Conservation (phyloP, 2,329 filamentous ascomycete genomes). For the Hypoxylon sp. region DNA sequence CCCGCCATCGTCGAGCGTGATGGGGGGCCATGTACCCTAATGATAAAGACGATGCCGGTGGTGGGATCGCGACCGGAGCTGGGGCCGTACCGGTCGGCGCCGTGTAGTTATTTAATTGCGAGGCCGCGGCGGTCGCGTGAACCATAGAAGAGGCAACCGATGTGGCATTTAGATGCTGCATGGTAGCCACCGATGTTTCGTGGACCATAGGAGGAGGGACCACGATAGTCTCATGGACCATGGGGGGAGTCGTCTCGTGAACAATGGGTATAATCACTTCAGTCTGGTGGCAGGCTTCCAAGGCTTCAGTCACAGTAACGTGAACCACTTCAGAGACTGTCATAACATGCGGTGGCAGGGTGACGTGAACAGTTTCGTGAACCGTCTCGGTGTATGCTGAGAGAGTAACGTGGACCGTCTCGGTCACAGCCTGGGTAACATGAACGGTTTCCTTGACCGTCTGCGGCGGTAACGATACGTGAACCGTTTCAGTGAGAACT, state of each 20-base stretch:
- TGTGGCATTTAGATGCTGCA: conserved; percentile 20
- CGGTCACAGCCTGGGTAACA: conserved; percentile 25
- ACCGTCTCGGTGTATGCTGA: conserved; percentile 22
- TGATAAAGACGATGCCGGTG: conserved; percentile 29
- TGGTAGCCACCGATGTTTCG: conserved; percentile 8
- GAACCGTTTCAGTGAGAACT: conserved; percentile 30
- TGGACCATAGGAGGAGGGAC: conserved; percentile 23
- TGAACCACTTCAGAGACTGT: conserved; percentile 35
- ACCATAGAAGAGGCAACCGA: conserved; percentile 20
- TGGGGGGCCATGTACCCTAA: conserved; percentile 38
- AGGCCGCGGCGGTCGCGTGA: conserved; percentile 19
- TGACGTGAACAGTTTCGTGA: conserved; percentile 35
- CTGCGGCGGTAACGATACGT: conserved; percentile 31
- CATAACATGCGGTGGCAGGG: conserved; percentile 32
- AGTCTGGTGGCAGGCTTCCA: conserved; percentile 28
- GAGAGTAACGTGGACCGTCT: conserved; percentile 37
- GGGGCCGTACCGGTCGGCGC: conserved; percentile 6
- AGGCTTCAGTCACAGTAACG: conserved; percentile 34
- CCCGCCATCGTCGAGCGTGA: conserved; percentile 33
- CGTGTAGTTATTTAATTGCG: conserved; percentile 2
- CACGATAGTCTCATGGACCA: conserved; percentile 32
- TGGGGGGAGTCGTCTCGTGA: conserved; percentile 21
- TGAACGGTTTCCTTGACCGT: conserved; percentile 35
- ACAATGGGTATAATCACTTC: conserved; percentile 29
- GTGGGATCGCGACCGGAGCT: neutral